Evolutionary conservation across 768 basidiomycete genomes (phyloP).

Genomic region (Lentinus brumalis): DNA sequence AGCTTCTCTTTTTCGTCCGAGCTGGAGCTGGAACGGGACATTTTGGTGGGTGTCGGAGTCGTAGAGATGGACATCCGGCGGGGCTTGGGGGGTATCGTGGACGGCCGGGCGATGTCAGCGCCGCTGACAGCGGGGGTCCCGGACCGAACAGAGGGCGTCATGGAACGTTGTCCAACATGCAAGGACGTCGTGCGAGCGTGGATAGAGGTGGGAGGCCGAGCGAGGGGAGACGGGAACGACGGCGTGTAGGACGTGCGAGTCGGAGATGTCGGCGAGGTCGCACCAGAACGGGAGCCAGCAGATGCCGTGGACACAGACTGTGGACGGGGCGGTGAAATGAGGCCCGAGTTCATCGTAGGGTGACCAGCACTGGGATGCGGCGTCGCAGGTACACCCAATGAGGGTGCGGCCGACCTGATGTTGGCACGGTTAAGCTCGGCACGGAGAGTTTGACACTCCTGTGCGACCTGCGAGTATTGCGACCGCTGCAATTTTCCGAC

Average conservation of each 20-base stretch:
- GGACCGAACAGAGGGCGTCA: slow-evolving; percentile 46
- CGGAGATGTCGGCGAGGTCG: slow-evolving; percentile 31
- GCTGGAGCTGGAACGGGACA: slow-evolving; percentile 47
- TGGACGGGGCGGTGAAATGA: slow-evolving; percentile 28
- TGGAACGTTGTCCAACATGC: slow-evolving; percentile 46
- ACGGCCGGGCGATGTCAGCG: slow-evolving; percentile 26
- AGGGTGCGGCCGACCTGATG: slow-evolving; percentile 44
- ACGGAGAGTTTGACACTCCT: slow-evolving; percentile 69
- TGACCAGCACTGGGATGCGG: slow-evolving; percentile 26
- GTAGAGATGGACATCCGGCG: slow-evolving; percentile 50
- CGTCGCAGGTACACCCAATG: slow-evolving; percentile 31
- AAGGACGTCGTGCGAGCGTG: slow-evolving; percentile 55
- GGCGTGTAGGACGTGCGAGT: slow-evolving; percentile 41
- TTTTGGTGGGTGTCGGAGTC: slow-evolving; percentile 55
- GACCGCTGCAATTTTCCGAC: slow-evolving; percentile 45
- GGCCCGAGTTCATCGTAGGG: slow-evolving; percentile 8
- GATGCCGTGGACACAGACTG: slow-evolving; percentile 25
- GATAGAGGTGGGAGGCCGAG: slow-evolving; percentile 53
- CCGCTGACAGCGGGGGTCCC: slow-evolving; percentile 43
- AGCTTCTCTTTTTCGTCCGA: slow-evolving; percentile 51
- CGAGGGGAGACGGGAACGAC: slow-evolving; percentile 47
- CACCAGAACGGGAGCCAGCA: slow-evolving; percentile 28
- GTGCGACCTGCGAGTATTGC: slow-evolving; percentile 65
- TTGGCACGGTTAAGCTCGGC: slow-evolving; percentile 63
- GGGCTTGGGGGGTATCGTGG: slow-evolving; percentile 39